Conservation (phyloP, 2,329 filamentous ascomycete species). For the Diaporthe capsici region DNA sequence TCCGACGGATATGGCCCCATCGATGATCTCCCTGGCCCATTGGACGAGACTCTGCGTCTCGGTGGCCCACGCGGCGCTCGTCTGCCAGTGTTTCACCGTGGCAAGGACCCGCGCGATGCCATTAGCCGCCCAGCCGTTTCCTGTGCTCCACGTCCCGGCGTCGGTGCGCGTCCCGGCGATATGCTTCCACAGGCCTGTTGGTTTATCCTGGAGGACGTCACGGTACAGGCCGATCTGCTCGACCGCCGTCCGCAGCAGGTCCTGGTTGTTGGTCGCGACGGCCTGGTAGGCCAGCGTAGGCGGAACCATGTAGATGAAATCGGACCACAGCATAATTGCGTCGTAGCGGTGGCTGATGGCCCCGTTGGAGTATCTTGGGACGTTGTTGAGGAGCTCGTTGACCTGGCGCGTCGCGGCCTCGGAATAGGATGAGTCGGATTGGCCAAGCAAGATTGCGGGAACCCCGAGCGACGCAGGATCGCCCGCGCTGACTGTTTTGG, state of each 20-base stretch:
- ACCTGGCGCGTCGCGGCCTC: neutral
- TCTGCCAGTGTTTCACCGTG: neutral
- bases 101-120: constrained; percentile 3
- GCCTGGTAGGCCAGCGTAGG: neutral
- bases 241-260: constrained; percentile 6
- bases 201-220: neutral
- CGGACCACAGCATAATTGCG: constrained; percentile 3
- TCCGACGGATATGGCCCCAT: neutral
- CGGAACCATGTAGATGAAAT: neutral
- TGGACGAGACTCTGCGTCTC: neutral
- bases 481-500: neutral
- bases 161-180: constrained; percentile 4
- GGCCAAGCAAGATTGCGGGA: neutral
- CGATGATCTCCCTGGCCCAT: neutral
- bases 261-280: neutral
- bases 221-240: constrained; percentile 6
- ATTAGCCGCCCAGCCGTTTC: neutral
- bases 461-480: constrained; percentile 1
- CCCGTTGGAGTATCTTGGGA: neutral
- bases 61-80: neutral
- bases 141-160: constrained; percentile 5
- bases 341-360: constrained; percentile 10
- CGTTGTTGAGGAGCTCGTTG: neutral
- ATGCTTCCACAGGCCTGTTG: neutral
- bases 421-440: constrained; percentile 1